A percentile compares a stretch with the other conserved stretches of the same genome.
phyloP scores from a whole-genome alignment of 148 eudicot genomes.

The Rhododendron ovatum region DNA sequence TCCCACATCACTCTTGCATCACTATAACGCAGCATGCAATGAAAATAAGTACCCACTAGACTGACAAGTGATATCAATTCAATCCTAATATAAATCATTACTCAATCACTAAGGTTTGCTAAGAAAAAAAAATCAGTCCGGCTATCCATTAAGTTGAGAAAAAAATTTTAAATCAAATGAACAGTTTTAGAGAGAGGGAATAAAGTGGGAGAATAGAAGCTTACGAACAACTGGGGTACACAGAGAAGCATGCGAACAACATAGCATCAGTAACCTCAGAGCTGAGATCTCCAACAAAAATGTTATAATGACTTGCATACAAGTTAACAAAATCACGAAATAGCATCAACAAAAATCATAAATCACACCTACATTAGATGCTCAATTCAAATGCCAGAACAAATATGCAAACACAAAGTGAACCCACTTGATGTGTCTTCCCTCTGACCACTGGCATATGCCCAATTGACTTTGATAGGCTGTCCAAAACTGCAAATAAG shows the following conservation, averaged over 20 bases:
- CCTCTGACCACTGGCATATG: conserved; percentile 91
- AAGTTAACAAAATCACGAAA: conserved; percentile 3
- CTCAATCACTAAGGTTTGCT: not conserved
- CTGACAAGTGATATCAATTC: not conserved
- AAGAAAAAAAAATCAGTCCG: not conserved
- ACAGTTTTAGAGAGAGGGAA: not conserved
- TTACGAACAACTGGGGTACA: conserved; percentile 93
- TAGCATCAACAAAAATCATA: not conserved
- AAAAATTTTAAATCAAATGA: not conserved
- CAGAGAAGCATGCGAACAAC: conserved; percentile 88
- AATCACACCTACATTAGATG: not conserved
- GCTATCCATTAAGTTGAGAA: not conserved
- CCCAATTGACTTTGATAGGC: conserved; percentile 99
- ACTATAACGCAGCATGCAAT: conserved; percentile 27
- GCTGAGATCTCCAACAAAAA: conserved; percentile 97
- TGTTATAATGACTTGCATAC: conserved; percentile 71
- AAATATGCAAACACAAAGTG: conserved; percentile 1
- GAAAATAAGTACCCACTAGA: not conserved
- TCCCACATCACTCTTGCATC: conserved; percentile 99
- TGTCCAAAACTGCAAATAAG: conserved; percentile 76
- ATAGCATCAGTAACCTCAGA: conserved; percentile 98
- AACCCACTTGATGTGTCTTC: conserved; percentile 91
- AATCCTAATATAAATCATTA: not conserved
- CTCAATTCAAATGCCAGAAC: not conserved
- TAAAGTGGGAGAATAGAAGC: conserved; percentile 22